Base-by-base conservation (phyloP, 176 grass and related monocot species). In the Puccinellia tenuiflora region DNA sequence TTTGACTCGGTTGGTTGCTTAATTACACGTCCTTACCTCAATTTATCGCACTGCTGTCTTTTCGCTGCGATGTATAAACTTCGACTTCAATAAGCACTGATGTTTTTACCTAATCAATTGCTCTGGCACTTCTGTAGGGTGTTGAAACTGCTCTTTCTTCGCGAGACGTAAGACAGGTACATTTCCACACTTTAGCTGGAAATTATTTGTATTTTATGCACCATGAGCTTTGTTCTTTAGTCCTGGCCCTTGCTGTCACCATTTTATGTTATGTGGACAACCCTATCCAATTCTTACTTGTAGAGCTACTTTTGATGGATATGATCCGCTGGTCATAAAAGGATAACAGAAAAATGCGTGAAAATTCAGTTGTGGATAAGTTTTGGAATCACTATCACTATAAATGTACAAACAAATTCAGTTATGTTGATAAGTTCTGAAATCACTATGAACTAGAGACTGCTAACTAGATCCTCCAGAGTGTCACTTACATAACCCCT, bases 131-230 rank as follows among this genome's bases (percentile, higher is more conserved):
- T 64, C 67, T 87, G 68, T 51, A 98, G 96, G 80, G 39, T 52
- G 83, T 85, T 77, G 85, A 87, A 81, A 85, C 62, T 38, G 73
- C 79, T 85, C 39, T 93, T 63, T 76, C 89, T 24, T 82, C 83
- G 15, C 89, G 81, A 76, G 91, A 98, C 68, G 85, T 95, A 50
- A 90, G 96, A 77, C 86, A 88, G 85, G 96, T 98, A 93, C 38
- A 8, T 38, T 38, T 57, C 48, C 66, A 46, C 1, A 81, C 31
- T 73, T 73, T 30, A 50, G 0, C 54, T 83, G 42, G 26, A 47
- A 59, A 10, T 9, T 81, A 14, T 73, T 8, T 82, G 48, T 69
- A 68, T 68, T 6, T 79, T 29, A 86, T 79, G 42, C 48, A 31
- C 11, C 14, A 17, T 67, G n/a, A 57, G 2, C 9, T 52, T 84